Evolutionary conservation across 73 alveolate genomes (phyloP), one percentile per base, ranked within the genome.

Genomic region (Paramecium caudatum): DNA sequence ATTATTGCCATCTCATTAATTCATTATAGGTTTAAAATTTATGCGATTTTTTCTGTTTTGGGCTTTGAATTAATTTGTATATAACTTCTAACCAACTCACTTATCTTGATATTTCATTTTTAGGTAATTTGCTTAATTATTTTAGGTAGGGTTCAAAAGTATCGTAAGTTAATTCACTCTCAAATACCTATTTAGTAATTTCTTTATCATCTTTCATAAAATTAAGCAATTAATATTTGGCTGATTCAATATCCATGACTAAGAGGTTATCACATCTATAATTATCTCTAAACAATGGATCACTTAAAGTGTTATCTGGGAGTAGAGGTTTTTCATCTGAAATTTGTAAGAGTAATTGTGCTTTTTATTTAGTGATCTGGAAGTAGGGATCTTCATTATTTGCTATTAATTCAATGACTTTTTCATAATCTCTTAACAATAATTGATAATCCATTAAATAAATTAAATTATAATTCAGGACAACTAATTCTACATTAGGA

Each of bases 1-100:
- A 37, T 55, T 5, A 12, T 55, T 55, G 16, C 80, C 80, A 55
- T 23, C 23, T 23, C 9, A 55, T 55, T 23, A 55, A 55, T 55
- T 55, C 41, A 55, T 55, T 55, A 55, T 55, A 55, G 13, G 80
- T 55, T 21, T 55, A 55, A 55, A 55, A 55, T 55, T 55, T 55
- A 16, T 27, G 23, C 30, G 80, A 55, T 10, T 19, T 55, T 23
- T 55, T 55, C 30, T 55, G 12, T 55, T 55, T 55, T 0, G 80
- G 70, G 25, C 70, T 49, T 7, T 49, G 25, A 55, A 55, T 55
- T 9, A 55, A 55, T 55, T 49, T 55, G 30, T 55, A 55, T 5
- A 55, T 55, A 7, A 55, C 80, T 55, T 55, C 80, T 19, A 55
- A 55, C 45, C 80, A 55, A 55, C 80, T 5, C 3, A 55, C 80